Percentiles rank a stretch among this genome's conserved stretches.
These are phyloP conservation scores for Grigorovia humatica DNA, from an alignment of 805 yeast genomes.

Conservation along the genomic window DNA sequence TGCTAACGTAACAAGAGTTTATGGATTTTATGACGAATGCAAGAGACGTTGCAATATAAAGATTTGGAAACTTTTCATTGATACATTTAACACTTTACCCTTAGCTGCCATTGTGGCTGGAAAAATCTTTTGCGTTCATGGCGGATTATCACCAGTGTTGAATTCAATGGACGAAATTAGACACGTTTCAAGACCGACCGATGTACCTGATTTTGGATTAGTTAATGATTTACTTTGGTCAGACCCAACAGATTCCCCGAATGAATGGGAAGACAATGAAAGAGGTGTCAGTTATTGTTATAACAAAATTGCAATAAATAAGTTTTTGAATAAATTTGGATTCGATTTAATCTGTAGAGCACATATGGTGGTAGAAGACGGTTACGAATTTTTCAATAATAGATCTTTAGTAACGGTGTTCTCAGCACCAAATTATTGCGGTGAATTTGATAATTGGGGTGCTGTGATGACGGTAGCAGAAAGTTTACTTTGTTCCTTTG, in stretches of 20 bases:
- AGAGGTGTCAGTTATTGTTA: slow-evolving; percentile 76
- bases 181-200: slow-evolving; percentile 68
- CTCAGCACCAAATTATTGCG: slow-evolving; percentile 63
- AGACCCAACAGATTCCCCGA: slow-evolving; percentile 53
- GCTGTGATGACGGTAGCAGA: slow-evolving; percentile 97
- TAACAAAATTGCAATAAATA: slow-evolving; percentile 62
- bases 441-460: slow-evolving; percentile 73
- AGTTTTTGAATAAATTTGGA: slow-evolving; percentile 53
- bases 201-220: slow-evolving; percentile 70
- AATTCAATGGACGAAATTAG: slow-evolving; percentile 57
- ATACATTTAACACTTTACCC: slow-evolving; percentile 91
- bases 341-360: slow-evolving; percentile 75
- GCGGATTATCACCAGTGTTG: slow-evolving; percentile 70
- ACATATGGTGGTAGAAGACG: slow-evolving; percentile 86
- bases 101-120: slow-evolving; percentile 93
- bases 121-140: slow-evolving; percentile 85
- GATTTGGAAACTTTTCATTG: slow-evolving; percentile 89
- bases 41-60: slow-evolving; percentile 86
- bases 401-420: slow-evolving; percentile 69
- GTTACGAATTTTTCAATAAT: slow-evolving; percentile 71
- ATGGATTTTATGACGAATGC: slow-evolving; percentile 97
- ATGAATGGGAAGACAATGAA: slow-evolving; percentile 72
- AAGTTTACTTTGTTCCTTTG: slow-evolving; percentile 86
- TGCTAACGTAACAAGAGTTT: slow-evolving; percentile 91
- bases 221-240: slow-evolving; percentile 77